Evolutionary conservation across 352 stramenopile genomes (phyloP).

Genomic region (Phytophthora litchii): DNA sequence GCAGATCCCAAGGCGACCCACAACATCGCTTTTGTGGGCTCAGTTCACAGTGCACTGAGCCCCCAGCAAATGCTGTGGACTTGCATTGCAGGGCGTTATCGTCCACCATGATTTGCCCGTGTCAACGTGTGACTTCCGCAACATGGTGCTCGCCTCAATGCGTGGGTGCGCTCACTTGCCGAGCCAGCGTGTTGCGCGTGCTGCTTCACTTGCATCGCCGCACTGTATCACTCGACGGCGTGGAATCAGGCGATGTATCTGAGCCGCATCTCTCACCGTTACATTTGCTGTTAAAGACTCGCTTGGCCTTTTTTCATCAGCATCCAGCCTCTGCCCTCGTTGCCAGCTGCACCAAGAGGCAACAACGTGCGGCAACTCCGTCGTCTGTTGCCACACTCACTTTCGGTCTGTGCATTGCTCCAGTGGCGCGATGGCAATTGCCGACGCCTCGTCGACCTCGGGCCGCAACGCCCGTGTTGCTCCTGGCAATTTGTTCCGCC

Average conservation of each 20-base stretch:
- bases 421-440: slow-evolving; percentile 25
- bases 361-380: slow-evolving; percentile 12
- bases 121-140: slow-evolving; percentile 6
- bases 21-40: too few species aligned
- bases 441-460: slow-evolving; percentile 11
- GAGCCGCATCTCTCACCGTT: slow-evolving; percentile 23
- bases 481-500: slow-evolving; percentile 47
- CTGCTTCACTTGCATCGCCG: slow-evolving; percentile 4
- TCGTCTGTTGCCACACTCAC: slow-evolving; percentile 26
- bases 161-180: not conserved
- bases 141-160: not conserved
- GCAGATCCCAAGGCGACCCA: too few species aligned
- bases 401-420: slow-evolving; percentile 12
- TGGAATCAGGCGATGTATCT: slow-evolving; percentile 31
- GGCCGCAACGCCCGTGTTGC: slow-evolving; percentile 21
- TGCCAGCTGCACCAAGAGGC: slow-evolving; percentile 3
- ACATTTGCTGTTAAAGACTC: slow-evolving; percentile 17
- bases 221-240: not conserved
- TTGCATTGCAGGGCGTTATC: too few species aligned
- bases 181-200: not conserved
- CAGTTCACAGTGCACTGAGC: too few species aligned
- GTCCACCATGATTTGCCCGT: slow-evolving; percentile 14
- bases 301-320: slow-evolving; percentile 13
- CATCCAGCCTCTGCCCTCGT: slow-evolving; percentile 21
- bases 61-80: too few species aligned